Evolutionary conservation across 768 basidiomycete species (phyloP), one percentile per base, ranked within the genome.

Genomic region (Leucogyrophana mollusca): DNA sequence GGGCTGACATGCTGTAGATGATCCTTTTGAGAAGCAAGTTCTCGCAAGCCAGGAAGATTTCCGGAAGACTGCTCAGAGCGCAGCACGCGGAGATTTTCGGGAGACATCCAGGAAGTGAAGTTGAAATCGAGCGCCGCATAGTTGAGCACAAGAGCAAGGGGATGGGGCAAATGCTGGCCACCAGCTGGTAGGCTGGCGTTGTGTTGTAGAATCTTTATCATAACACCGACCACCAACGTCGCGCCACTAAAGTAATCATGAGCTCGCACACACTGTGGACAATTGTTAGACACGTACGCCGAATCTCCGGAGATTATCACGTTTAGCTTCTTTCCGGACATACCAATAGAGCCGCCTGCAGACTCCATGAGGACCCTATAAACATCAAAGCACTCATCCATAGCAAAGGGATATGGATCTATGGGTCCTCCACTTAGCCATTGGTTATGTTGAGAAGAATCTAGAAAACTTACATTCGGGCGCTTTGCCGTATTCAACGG

Each of bases 391-490:
- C 86, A 86, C 57, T 98, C 94, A 62, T 98, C 94, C 50, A 94
- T 86, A 4, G 94, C 93, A 65, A 89, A 98, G 0, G 96, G 96
- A 65, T 93, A 99, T 10, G 95, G 96, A 73, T 97, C 95, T 94
- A 49, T 25, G 18, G 22, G 43, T n/a, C n/a, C n/a, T n/a, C n/a
- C n/a, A n/a, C n/a, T n/a, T n/a, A n/a, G n/a, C n/a, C n/a, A n/a
- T n/a, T n/a, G n/a, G n/a, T n/a, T n/a, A n/a, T n/a, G n/a, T n/a
- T n/a, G 30, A 45, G 30, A 37, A 9, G 39, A 45, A 24, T 30
- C 21, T 32, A 20, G 30, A 35, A 16, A 16, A 57, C 81, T 65
- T 61, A 93, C 92, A 95, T 76, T 97, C 94, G 4, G 94, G 94
- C 18, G 94, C 90, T 68, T 98, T 99, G 25, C 94, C 92, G 64